A percentile compares a stretch with the other conserved stretches of the same genome.
These are phyloP conservation scores for Lavandula angustifolia DNA, from an alignment of 257 asterid species.

Conservation along the genomic window DNA sequence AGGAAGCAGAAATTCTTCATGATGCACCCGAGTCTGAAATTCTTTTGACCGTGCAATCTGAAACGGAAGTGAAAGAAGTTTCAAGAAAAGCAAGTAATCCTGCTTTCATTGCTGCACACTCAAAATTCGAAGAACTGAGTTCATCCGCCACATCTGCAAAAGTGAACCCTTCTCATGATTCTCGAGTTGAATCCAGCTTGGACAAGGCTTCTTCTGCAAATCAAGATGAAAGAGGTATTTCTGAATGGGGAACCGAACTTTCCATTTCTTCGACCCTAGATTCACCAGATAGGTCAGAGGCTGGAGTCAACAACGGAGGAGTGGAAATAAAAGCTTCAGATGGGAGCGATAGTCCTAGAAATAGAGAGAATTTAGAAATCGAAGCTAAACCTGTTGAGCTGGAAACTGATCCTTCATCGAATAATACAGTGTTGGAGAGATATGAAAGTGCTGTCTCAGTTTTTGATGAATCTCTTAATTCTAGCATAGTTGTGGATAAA, in stretches of 20 bases:
- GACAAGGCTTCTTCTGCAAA: slow-evolving; percentile 42
- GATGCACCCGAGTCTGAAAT: slow-evolving; percentile 32
- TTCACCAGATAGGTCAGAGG: slow-evolving; percentile 72
- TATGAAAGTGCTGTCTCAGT: slow-evolving; percentile 33
- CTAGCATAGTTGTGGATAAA: slow-evolving; percentile 35
- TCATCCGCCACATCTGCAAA: slow-evolving; percentile 47
- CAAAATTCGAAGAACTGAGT: slow-evolving; percentile 81
- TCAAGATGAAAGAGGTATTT: slow-evolving; percentile 56
- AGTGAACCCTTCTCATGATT: slow-evolving; percentile 41
- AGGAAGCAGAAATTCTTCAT: slow-evolving; percentile 38
- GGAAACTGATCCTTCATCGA: slow-evolving; percentile 40
- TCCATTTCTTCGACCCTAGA: slow-evolving; percentile 82
- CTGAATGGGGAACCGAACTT: slow-evolving; percentile 89
- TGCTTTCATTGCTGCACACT: slow-evolving; percentile 83
- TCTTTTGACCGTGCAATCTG: slow-evolving; percentile 44
- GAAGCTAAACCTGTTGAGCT: slow-evolving; percentile 43
- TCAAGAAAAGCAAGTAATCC: slow-evolving; percentile 71
- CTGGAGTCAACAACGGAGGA: slow-evolving; percentile 46
- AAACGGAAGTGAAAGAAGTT: slow-evolving; percentile 45
- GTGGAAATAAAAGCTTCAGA: slow-evolving; percentile 44
- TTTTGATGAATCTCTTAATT: slow-evolving; percentile 33
- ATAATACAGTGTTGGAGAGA: slow-evolving; percentile 41
- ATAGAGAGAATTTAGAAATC: slow-evolving; percentile 35
- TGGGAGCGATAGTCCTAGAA: slow-evolving; percentile 36
- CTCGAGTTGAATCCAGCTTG: slow-evolving; percentile 43